Evolutionary conservation across 495 filamentous ascomycete genomes (phyloP), one percentile per base, ranked within the genome.

Genomic region (Xylaria nigripes): DNA sequence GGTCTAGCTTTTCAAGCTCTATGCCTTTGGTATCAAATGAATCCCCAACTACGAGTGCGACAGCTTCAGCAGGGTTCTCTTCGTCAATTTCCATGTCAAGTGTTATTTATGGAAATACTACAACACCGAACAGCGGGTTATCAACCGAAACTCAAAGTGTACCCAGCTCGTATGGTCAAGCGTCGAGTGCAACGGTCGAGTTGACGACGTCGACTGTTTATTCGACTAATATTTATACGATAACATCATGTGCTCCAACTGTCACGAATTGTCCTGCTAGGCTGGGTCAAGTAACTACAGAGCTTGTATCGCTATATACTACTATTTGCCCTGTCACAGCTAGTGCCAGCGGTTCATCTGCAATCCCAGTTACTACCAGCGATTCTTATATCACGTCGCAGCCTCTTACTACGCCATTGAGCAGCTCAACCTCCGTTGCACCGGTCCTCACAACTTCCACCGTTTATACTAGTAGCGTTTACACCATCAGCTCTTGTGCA

Each of bases 121-220:
- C 62, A 2, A 29, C 25, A 3, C 46, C 53, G 41, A 13, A 42
- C 7, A 25, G 45, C n/a, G 34, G 21, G n/a, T 1, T 18, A 12
- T 55, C 54, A 23, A 48, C 25, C 27, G 27, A 9, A 12, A 27
- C 38, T 38, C 48, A 45, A 48, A 48, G 50, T 41, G 12, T 22
- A 18, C 22, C 52, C 7, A 54, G 44, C 18, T 57, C 70, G 21
- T n/a, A n/a, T n/a, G n/a, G n/a, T n/a, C n/a, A n/a, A n/a, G n/a
- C n/a, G n/a, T n/a, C n/a, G n/a, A n/a, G n/a, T n/a, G n/a, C n/a
- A n/a, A 76, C 74, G 4, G 49, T 50, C 30, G 29, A 68, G 34
- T 72, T 69, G 27, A 82, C 79, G 48, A 80, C 76, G 23, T 84
- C 81, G 8, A 84, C 83, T 40, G 70, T 84, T 16, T 83, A 75